Evolutionary conservation across 2,329 filamentous ascomycete species (phyloP), one percentile per base, ranked within the genome.

Genomic region (Botrytis tulipae): DNA sequence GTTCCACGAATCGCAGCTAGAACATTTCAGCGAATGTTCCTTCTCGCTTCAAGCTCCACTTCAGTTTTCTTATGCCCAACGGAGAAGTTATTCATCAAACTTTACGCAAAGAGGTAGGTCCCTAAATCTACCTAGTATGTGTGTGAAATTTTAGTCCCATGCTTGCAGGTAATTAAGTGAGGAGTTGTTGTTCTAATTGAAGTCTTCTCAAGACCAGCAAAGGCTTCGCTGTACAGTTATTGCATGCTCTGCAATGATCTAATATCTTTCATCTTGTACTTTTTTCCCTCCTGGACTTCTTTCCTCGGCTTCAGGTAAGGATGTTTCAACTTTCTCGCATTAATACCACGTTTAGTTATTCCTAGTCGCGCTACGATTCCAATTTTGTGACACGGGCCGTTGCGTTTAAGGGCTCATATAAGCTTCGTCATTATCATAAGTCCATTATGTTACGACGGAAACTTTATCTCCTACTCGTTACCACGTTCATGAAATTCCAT

Each of bases 371-470:
- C 46, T 72, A 65, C 37, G 20, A 72, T 46, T 72, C 61, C 35
- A 65, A 60, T 68, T 42, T 29, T 67, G 62, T 68, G 70, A 68
- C 62, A 72, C 70, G 62, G 70, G 51, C 70, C 70, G 62, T 72
- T 68, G 70, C 70, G 70, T 68, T 40, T 66, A 72, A 72, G 62
- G 40, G 48, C 51, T 40, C 70, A 68, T 72, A 72, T 40, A 59
- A 59, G 70, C 62, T 54, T 72, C 51, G 70, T 72, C 70, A 68
- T 68, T 44, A 44, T 40, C 37, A 59, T 40, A 46, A 68, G 42
- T 54, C 6, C 65, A 40, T 32, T 72, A 48, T 65, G 60, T 54
- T 68, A 48, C 51, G 35, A 60, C 5, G 62, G 48, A 72, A 68
- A 61, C 46, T 60, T 68, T 46, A 57, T 67, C 48, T 72, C 62